Evolutionary conservation across 345 rosid genomes (phyloP).

Genomic region (Isatis tinctoria): DNA sequence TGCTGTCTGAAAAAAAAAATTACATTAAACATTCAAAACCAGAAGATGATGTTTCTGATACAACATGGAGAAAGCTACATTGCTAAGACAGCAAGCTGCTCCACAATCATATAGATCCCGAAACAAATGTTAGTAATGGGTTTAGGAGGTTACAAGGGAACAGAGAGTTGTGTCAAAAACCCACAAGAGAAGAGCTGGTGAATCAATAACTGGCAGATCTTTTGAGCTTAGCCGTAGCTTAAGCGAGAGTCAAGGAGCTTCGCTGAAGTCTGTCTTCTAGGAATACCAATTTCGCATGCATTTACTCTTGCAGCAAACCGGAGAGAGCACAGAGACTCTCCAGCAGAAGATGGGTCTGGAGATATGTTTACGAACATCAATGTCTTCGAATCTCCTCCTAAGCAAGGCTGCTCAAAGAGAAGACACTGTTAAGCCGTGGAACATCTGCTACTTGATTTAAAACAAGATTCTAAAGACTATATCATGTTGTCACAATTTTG

Average conservation of each 20-base stretch:
- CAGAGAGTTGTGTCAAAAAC: not conserved
- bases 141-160: conserved; percentile 9
- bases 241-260: conserved; percentile 35
- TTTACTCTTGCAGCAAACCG: conserved; percentile 78
- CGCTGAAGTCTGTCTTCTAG: conserved; percentile 2
- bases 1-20: not conserved
- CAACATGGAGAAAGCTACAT: conserved; percentile 14
- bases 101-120: not conserved
- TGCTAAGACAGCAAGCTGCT: conserved; percentile 20
- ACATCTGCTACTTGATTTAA: not conserved
- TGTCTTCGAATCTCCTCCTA: conserved; percentile 80
- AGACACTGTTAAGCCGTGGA: not conserved
- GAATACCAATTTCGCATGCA: conserved; percentile 67
- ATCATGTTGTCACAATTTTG: not conserved
- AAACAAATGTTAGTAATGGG: conserved; percentile 9
- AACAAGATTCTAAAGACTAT: not conserved
- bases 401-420: conserved; percentile 54
- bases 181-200: not conserved
- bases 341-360: conserved; percentile 57
- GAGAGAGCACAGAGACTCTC: conserved; percentile 74
- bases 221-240: conserved; percentile 19
- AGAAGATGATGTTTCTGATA: conserved; percentile 10
- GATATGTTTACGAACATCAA: conserved; percentile 73
- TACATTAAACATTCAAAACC: not conserved
- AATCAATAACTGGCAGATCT: not conserved